phyloP scores from a whole-genome alignment of 192 early-diverging fungal genomes.

The Dissophora ornata region DNA sequence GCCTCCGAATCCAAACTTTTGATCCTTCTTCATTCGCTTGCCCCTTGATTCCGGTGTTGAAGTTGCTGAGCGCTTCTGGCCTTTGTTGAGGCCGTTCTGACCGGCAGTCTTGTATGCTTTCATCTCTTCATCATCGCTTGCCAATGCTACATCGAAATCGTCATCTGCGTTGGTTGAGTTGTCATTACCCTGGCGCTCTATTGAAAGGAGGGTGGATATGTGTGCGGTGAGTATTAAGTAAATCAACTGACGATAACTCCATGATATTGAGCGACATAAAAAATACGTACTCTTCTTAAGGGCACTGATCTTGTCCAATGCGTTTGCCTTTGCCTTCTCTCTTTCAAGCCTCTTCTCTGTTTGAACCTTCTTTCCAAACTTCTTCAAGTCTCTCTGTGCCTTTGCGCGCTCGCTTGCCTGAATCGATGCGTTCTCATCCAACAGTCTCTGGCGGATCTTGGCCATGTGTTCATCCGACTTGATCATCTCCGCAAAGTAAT shows the following conservation, averaged over 20 bases:
- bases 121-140: constrained; percentile 36
- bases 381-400: constrained; percentile 90
- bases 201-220: no score
- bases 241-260: no score
- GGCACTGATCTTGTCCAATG: constrained; percentile 89
- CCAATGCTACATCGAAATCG: constrained; percentile 80
- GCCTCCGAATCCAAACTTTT: constrained; percentile 94
- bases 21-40: constrained; percentile 69
- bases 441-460: constrained; percentile 84
- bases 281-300: constrained; percentile 85
- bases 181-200: constrained; percentile 66
- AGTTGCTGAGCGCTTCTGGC: constrained; percentile 21
- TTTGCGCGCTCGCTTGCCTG: constrained; percentile 86
- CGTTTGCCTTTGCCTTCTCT: constrained; percentile 85
- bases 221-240: no score
- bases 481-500: constrained; percentile 99
- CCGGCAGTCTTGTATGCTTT: constrained; percentile 34
- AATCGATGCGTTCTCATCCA: constrained; percentile 84
- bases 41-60: constrained; percentile 38
- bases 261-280: no score
- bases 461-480: constrained; percentile 97
- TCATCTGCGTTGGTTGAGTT: constrained; percentile 61
- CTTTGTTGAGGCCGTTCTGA: constrained; percentile 3
- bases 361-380: constrained; percentile 98
- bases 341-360: constrained; percentile 90